Evolutionary conservation across 2,329 filamentous ascomycete species (phyloP), one percentile per base, ranked within the genome.

Genomic region (Cercospora berteroae): DNA sequence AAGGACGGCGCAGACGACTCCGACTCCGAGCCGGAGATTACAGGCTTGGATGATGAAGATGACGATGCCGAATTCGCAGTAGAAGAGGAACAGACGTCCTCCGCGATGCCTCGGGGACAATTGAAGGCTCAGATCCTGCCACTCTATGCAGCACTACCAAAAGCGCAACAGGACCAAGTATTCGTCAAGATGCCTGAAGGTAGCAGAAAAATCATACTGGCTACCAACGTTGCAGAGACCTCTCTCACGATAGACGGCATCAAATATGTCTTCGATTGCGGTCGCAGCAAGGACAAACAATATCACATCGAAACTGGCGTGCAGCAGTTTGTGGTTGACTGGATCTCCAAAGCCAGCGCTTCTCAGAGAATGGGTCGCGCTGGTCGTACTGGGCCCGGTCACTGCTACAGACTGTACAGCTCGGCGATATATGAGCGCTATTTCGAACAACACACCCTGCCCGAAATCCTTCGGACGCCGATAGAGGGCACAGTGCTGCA

Each of bases 261-360:
- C 69, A 88, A 92, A 68, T 99, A 97, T 76, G 95, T 99, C 8
- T 97, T 99, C 70, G 94, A 98, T 79, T 94, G 92, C 71, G 95
- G 95, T 36, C 86, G 96, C 60, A 90, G 92, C 39, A 99, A 99
- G 79, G 94, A 97, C 78, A 90, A 94, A 70, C 91, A 90, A 66
- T 98, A 95, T 75, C 92, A 98, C 77, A 85, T 88, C n/a, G 82
- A 87, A 10, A 97, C 91, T 8, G 94, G 94, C 3, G 94, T 99
- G 0, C 95, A 99, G 78, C 97, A 91, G 76, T 99, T 97, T 77
- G 91, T 97, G 74, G 88, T 99, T 63, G 90, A 91, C 48, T 99
- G 94, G 93, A 96, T 98, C 77, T 97, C 94, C 82, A 98, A 99
- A 81, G 95, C 95, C 29, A 96, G 93, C 77, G 94, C 95, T 7